Evolutionary conservation across 2,329 filamentous ascomycete genomes (phyloP).

Genomic region (Fusarium phyllophilum): DNA sequence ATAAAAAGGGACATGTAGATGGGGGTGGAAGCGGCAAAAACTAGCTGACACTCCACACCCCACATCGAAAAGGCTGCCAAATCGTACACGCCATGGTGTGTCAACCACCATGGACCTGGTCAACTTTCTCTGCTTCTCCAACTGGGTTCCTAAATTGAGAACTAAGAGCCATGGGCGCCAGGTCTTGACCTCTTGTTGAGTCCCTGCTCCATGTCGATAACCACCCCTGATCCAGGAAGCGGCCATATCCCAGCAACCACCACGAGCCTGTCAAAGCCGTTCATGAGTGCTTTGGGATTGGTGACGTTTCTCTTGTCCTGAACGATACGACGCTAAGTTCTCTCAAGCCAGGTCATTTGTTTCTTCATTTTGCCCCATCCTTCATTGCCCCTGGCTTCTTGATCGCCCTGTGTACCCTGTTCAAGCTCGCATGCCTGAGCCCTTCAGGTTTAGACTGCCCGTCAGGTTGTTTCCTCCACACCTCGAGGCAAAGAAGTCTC

Average conservation of each 20-base stretch:
- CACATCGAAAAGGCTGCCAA: constrained; percentile 25
- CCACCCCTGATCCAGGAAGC: constrained; percentile 40
- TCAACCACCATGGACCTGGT: constrained; percentile 26
- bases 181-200: constrained; percentile 39
- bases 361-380: constrained; percentile 42
- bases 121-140: constrained; percentile 28
- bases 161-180: constrained; percentile 36
- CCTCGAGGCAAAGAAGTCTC: constrained; percentile 34
- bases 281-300: constrained; percentile 35
- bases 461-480: constrained; percentile 46
- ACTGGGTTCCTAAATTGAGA: constrained; percentile 44
- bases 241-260: constrained; percentile 42
- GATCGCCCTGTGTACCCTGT: constrained; percentile 46
- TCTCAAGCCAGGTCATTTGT: constrained; percentile 40
- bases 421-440: constrained; percentile 46
- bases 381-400: constrained; percentile 40
- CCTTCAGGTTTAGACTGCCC: constrained; percentile 44
- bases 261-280: constrained; percentile 42
- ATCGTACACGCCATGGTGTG: constrained; percentile 38
- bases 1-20: constrained; percentile 25
- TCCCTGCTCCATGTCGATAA: constrained; percentile 41
- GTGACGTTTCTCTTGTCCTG: constrained; percentile 43
- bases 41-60: constrained; percentile 33
- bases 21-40: constrained; percentile 31
- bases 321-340: constrained; percentile 38